Conservation (phyloP, 164 flowering plant genomes). For the Macadamia integrifolia region DNA sequence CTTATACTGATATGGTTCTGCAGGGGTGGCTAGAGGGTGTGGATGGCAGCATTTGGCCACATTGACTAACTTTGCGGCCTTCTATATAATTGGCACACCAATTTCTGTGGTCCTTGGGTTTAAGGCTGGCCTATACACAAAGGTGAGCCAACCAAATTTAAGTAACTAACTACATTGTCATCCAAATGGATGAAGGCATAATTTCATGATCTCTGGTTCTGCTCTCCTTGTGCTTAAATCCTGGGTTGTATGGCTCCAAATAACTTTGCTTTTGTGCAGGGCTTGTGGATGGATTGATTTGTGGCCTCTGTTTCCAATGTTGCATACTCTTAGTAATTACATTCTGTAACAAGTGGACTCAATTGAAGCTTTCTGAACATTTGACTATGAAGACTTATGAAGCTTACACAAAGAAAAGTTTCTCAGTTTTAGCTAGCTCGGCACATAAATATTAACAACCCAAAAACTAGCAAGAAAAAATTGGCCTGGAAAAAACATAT, state of each 20-base stretch:
- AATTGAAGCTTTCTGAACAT: constrained; percentile 24
- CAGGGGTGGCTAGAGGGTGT: constrained; percentile 92
- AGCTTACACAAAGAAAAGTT: too few relatives aligned
- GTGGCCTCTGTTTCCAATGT: constrained; percentile 57
- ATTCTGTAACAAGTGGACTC: constrained; percentile 39
- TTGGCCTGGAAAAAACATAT: too few relatives aligned
- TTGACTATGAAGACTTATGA: too few relatives aligned
- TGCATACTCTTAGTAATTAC: constrained; percentile 42
- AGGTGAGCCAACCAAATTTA: constrained; percentile 30
- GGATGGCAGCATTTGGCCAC: constrained; percentile 88
- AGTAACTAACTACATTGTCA: too few relatives aligned
- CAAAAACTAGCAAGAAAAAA: too few relatives aligned
- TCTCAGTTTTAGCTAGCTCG: too few relatives aligned
- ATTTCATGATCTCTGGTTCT: background rate
- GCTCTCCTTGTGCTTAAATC: background rate
- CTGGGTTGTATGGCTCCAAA: too few relatives aligned
- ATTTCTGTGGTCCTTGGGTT: constrained; percentile 57
- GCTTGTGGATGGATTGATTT: constrained; percentile 78
- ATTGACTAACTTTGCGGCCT: constrained; percentile 54
- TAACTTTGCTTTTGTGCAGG: constrained; percentile 33
- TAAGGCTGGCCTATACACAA: constrained; percentile 33
- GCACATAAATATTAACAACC: too few relatives aligned
- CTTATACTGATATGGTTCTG: background rate
- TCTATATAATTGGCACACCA: constrained; percentile 33
- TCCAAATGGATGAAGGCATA: too few relatives aligned